phyloP scores from a whole-genome alignment of 208 protist species.

The Trypanosoma boissoni region DNA sequence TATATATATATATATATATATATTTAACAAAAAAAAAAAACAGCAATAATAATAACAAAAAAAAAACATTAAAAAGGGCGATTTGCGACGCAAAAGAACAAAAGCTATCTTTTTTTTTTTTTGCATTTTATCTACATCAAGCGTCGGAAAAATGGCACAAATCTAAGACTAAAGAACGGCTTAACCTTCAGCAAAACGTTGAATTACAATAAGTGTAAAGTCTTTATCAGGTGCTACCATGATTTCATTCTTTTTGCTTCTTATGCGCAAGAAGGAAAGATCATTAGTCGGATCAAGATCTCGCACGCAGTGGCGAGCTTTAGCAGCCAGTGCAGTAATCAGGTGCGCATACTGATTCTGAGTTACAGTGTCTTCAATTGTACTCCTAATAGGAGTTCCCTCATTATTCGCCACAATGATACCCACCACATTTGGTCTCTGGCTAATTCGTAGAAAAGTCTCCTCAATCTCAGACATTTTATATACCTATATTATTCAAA shows the following conservation, averaged over 20 bases:
- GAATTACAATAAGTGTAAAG: conserved; percentile 92
- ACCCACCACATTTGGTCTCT: conserved; percentile 93
- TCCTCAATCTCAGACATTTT: conserved; percentile 92
- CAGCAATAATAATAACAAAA: background rate
- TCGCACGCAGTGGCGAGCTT: conserved; percentile 92
- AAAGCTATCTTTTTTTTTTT: background rate
- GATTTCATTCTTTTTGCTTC: conserved; percentile 96
- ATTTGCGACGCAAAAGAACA: background rate
- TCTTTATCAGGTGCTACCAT: conserved; percentile 94
- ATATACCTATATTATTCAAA: conserved; percentile 7
- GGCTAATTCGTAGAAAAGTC: conserved; percentile 94
- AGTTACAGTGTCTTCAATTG: conserved; percentile 86
- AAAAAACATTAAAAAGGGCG: background rate
- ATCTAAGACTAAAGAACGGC: conserved; percentile 7
- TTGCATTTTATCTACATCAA: conserved; percentile 12
- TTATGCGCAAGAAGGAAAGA: conserved; percentile 94
- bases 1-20: background rate
- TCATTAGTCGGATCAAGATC: conserved; percentile 96
- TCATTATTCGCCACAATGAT: conserved; percentile 95
- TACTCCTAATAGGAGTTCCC: conserved; percentile 88
- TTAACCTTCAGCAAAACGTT: conserved; percentile 62
- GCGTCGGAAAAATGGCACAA: background rate
- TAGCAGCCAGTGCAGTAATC: conserved; percentile 90
- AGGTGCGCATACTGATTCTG: conserved; percentile 94
- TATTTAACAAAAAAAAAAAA: background rate